Conservation (phyloP, 345 rosid genomes). For the Boechera stricta region DNA sequence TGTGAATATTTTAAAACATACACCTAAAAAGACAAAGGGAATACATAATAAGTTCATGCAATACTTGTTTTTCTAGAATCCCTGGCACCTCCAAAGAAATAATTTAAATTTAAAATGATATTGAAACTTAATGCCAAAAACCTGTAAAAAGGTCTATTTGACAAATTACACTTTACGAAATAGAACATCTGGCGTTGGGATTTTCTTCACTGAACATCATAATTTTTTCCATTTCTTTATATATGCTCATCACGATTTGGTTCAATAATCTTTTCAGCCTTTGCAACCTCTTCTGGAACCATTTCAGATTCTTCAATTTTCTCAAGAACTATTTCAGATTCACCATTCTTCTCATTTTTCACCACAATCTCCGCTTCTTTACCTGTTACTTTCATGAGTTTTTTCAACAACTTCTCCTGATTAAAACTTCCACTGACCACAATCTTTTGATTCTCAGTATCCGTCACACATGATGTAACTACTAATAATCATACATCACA, state of each 20-base stretch:
- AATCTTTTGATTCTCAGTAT: conserved; percentile 57
- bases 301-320: background rate
- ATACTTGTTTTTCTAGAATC: background rate
- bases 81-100: no score
- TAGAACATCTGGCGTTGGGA: conserved; percentile 60
- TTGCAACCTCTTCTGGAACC: no score
- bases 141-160: background rate
- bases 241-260: conserved; percentile 28
- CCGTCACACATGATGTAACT: conserved; percentile 58
- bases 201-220: conserved; percentile 75
- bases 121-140: background rate
- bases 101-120: background rate
- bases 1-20: background rate
- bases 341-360: conserved; percentile 27
- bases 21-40: background rate
- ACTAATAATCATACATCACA: conserved; percentile 47
- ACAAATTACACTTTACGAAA: conserved; percentile 18
- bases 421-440: conserved; percentile 60
- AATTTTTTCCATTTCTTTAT: conserved; percentile 33
- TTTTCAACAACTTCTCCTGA: conserved; percentile 59
- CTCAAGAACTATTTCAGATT: background rate
- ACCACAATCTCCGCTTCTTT: conserved; percentile 50
- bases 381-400: conserved; percentile 58
- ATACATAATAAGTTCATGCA: background rate
- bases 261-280: background rate